Evolutionary conservation across 202 grass and related monocot genomes (phyloP), one percentile per base, ranked within the genome.

Genomic region (Carex arenaria): DNA sequence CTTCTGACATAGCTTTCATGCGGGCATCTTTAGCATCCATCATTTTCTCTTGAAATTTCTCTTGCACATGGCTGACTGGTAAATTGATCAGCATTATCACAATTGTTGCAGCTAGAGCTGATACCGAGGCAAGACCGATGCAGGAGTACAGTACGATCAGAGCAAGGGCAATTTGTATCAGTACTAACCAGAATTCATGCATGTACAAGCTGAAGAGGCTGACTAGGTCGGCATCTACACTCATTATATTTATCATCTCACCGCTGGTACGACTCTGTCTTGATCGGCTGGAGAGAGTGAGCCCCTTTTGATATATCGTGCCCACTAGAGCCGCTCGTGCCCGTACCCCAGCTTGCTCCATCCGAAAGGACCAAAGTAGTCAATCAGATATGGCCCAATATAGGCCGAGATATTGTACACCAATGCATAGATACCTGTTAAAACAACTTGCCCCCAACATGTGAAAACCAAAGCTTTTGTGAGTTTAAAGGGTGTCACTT

Each of bases 191-290:
- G 7, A 94, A 64, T 11, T 94, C 94, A 57, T 97, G 94, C 86
- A 97, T 94, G 69, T 90, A 94, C 91, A 89, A 92, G 72, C 85
- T 43, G 86, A 92, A 97, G 43, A 85, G 13, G 1, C 87, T 88
- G 26, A 97, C 79, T 3, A 87, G 84, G 57, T 90, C 79, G 0
- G 89, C 89, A 36, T 97, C 94, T 8, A 97, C 91, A 15, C 91
- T 92, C 68, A 94, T 97, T 57, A 97, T 89, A 80, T 97, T 97
- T 73, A 97, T 90, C 85, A 97, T 89, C 85, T 97, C 94, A 10
- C 91, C 91, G 38, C 91, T 97, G 0, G 88, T 87, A 62, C 91
- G 89, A 40, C 89, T 94, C 70, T 97, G 91, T 64, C 90, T 92
- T 1, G 94, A 94, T 42, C 15, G 84, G 86, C 91, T 92, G 1